Conservation (phyloP, 371 early-diverging fungal species). For the Umbelopsis sp. region DNA sequence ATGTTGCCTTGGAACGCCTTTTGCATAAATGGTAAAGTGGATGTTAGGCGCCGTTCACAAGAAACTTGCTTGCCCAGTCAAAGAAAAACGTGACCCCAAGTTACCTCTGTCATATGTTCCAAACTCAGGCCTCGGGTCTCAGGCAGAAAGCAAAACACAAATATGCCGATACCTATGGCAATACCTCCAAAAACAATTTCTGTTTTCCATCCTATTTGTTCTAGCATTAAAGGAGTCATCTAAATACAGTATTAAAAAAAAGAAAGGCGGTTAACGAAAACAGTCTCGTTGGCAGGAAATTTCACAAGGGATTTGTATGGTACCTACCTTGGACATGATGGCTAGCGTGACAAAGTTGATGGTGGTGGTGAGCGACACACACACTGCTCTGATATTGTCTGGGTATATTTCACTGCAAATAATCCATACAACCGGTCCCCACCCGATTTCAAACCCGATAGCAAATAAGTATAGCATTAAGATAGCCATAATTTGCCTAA, state of each 20-base stretch:
- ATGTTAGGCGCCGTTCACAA: not conserved
- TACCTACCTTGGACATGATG: not conserved
- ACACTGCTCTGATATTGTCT: constrained; percentile 4
- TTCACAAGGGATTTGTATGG: not conserved
- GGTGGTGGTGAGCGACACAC: constrained; percentile 5
- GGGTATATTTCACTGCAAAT: constrained; percentile 17
- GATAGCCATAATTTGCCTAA: constrained; percentile 2
- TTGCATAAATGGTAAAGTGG: not conserved
- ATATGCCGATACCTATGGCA: not conserved
- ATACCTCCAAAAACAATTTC: not conserved
- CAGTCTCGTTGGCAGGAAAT: no score
- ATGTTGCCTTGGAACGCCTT: constrained; percentile 11
- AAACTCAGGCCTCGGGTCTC: constrained; percentile 2
- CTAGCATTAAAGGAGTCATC: constrained; percentile 3
- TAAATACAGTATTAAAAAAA: not conserved
- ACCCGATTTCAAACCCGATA: constrained; percentile 13
- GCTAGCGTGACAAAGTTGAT: not conserved
- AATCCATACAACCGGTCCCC: not conserved
- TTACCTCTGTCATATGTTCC: constrained; percentile 17
- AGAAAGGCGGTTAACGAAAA: no score
- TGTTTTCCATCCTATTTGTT: constrained; percentile 11
- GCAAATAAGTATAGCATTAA: constrained; percentile 4
- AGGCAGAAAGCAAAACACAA: not conserved
- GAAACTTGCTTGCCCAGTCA: not conserved
- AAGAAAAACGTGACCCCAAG: not conserved